These are phyloP conservation scores for Myxozyma geophila DNA, from an alignment of 805 yeast species.

Conservation along the genomic window DNA sequence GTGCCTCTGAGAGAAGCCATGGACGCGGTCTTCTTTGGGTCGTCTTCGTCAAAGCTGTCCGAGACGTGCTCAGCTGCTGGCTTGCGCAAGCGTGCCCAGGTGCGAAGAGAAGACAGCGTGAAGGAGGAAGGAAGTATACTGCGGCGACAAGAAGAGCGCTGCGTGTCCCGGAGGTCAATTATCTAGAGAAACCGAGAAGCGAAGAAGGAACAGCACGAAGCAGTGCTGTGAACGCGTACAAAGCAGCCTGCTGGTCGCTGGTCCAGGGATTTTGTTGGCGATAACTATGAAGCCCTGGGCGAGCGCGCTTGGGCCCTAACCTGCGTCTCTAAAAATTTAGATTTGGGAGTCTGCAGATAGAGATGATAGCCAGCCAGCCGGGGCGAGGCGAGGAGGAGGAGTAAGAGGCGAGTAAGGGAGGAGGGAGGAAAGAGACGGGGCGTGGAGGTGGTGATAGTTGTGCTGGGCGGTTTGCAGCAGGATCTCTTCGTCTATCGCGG, in stretches of 20 bases:
- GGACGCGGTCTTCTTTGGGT: neutral
- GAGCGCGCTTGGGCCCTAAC: neutral
- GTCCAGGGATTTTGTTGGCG: neutral
- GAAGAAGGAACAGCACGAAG: neutral
- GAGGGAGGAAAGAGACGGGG: no score
- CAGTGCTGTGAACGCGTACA: neutral
- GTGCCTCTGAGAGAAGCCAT: neutral
- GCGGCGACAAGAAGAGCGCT: neutral
- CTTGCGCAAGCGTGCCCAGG: conserved; percentile 17
- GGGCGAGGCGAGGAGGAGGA: neutral
- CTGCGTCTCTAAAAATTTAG: neutral
- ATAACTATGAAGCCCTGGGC: neutral
- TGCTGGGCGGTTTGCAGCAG: no score
- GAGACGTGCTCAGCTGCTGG: conserved; percentile 13
- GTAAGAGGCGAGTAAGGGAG: neutral
- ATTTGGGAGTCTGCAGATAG: neutral
- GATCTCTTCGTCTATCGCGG: no score
- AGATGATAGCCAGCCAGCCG: neutral
- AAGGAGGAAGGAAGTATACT: neutral
- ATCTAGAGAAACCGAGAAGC: neutral
- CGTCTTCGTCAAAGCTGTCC: conserved; percentile 4
- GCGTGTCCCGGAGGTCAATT: neutral
- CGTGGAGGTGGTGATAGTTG: no score
- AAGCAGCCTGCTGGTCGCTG: neutral
- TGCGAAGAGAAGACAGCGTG: conserved; percentile 10